These are phyloP conservation scores for Xanthoparmelia taractica DNA, from an alignment of 495 filamentous ascomycete genomes.

Conservation along the genomic window DNA sequence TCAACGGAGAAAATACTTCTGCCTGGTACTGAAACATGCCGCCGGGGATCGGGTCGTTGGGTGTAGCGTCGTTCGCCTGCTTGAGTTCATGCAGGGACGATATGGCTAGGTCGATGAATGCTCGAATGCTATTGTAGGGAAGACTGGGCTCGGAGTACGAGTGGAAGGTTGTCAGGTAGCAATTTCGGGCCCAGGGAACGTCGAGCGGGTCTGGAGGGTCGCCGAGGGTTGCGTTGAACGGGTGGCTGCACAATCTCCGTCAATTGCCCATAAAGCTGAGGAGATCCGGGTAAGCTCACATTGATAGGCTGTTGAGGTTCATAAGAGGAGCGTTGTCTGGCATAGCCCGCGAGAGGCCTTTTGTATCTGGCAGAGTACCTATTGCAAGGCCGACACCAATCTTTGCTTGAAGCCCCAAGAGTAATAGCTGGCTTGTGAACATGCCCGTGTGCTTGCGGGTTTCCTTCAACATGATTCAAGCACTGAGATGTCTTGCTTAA, in stretches of 20 bases:
- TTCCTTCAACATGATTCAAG: background rate
- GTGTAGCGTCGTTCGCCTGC: background rate
- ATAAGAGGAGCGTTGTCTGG: background rate
- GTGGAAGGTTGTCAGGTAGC: background rate
- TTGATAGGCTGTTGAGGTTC: background rate
- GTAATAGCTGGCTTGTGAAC: background rate
- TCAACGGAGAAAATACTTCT: background rate
- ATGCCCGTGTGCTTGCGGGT: background rate
- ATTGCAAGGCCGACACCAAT: background rate
- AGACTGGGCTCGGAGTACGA: background rate
- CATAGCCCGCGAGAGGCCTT: background rate
- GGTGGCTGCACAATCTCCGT: background rate
- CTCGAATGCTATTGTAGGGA: background rate
- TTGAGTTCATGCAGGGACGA: background rate
- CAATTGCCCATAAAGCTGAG: background rate
- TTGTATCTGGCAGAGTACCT: background rate
- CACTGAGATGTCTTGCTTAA: background rate
- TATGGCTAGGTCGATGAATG: background rate
- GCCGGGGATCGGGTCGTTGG: background rate
- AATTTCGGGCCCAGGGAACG: background rate
- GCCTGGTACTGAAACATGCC: background rate
- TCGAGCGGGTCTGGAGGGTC: background rate
- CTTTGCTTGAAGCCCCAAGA: background rate
- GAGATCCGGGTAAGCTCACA: background rate
- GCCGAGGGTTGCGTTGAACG: background rate